Base-by-base conservation (phyloP, 208 protist genomes). In the Leishmania braziliensis region DNA sequence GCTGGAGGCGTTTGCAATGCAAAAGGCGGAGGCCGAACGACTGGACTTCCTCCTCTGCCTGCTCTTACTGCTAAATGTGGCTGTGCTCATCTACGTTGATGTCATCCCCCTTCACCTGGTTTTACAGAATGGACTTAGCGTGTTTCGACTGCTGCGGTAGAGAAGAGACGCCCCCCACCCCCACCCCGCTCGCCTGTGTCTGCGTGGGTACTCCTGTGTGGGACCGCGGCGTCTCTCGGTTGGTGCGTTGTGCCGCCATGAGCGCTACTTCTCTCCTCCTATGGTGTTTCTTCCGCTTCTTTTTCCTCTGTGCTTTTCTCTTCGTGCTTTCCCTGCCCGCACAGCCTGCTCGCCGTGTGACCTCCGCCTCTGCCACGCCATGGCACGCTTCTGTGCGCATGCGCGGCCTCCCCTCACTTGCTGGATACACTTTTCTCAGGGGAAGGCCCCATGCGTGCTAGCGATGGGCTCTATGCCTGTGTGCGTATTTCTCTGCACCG, bases 91-190 rank as follows among this genome's bases (percentile, higher is more conserved):
- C 6, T 80, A 78, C 63, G 50, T 86, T 20, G 87, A 86, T 20
- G 79, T 90, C 23, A 81, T 94, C n/a, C 90, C 90, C 5, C 72
- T 75, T 4, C 78, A 87, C n/a, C 72, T 87, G 18, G 77, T 94
- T 6, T 36, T 88, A 68, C 79, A 84, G 16, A 84, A 73, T 23
- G 73, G 84, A n/a, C 70, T 86, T 23, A 88, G 86, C 43, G 36
- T 88, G 18, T 81, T 94, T 74, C 80, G 82, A 66, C 83, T 91
- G 65, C 58, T 93, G 39, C 70, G 84, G 53, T 93, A 50, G 43
- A 51, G 36, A 78, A 66, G 33, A 5, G 26, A 29, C 8, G n/a
- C 18, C 43, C 9, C 6, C 56, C 36, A 26, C 43, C 9, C 0
- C 56, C 54, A 26, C 33, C 51, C 3, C 46, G 16, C 72, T 10